Evolutionary conservation across 352 stramenopile genomes (phyloP), one percentile per base, ranked within the genome.

Genomic region (Phytopythium vexans): DNA sequence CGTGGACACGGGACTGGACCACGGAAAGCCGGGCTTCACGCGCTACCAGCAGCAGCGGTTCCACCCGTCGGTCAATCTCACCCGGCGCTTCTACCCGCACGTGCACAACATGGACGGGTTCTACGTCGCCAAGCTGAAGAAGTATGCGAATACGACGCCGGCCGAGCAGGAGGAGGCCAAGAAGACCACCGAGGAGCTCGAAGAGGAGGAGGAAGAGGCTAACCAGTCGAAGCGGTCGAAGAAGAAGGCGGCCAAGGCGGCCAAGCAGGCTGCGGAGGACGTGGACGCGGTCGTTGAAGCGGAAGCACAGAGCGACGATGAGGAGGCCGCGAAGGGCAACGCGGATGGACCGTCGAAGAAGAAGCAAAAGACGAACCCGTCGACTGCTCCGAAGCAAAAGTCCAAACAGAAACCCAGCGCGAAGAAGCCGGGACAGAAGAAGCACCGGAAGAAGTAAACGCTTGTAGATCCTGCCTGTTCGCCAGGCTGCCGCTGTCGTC

Each of bases 51-150:
- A 99, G 64, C 95, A 98, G 61, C 82, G 97, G 52, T 99, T 99
- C 81, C 97, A 99, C 77, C 97, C 96, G 16, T 97, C 91, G 15
- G 67, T 99, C 60, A 80, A 84, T 16, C 76, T 98, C 40, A 98
- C 97, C 38, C 71, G 95, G 35, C 84, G 98, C 50, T 99, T 99
- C 68, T 99, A 99, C 78, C 98, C 98, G 40, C 98, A 99, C 68
- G 96, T 96, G 63, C 97, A 99, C 84, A 99, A 99, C 78, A 99
- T 99, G 97, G 98, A 99, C 75, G 98, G 98, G 38, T 99, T 99
- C 75, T 99, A 97, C 75, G 97, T 99, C 34, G 96, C 95, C 38
- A 99, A 99, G 80, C 96, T 99, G 49, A 96, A 99, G 67, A 99
- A 99, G 77, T 92, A 98, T 42, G 96, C 95, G 43, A 98, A 99